Conservation (phyloP, 1,284 basidiomycete genomes). For the Apiotrichum akiyoshidainum region DNA sequence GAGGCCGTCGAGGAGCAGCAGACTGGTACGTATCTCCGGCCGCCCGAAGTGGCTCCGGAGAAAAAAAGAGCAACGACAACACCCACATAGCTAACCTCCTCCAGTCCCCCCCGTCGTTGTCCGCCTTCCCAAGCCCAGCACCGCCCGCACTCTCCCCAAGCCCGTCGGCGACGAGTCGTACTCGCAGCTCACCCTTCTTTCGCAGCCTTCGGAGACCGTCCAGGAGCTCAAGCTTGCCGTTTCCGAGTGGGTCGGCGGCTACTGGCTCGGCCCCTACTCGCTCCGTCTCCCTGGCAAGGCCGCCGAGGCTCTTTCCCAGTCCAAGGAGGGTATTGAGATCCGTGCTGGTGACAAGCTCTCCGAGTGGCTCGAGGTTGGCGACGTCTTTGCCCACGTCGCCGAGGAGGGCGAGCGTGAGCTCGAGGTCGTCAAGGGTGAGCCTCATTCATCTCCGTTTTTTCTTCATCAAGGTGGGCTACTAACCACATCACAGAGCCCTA, state of each 20-base stretch:
- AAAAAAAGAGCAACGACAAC: neutral
- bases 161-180: slow-evolving; percentile 26
- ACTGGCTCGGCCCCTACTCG: slow-evolving; percentile 53
- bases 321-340: slow-evolving; percentile 45
- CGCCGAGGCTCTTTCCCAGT: slow-evolving; percentile 28
- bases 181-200: slow-evolving; percentile 38
- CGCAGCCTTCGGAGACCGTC: slow-evolving; percentile 47
- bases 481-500: slow-evolving; percentile 48
- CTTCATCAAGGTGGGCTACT: neutral
- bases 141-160: slow-evolving; percentile 45
- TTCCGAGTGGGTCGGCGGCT: slow-evolving; percentile 50
- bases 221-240: slow-evolving; percentile 51
- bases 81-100: neutral
- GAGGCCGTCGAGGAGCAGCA: slow-evolving; percentile 13
- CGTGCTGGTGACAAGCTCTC: slow-evolving; percentile 48
- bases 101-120: slow-evolving; percentile 41
- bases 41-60: too few species aligned
- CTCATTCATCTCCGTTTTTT: neutral
- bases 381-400: slow-evolving; percentile 46
- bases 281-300: slow-evolving; percentile 37
- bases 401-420: slow-evolving; percentile 40
- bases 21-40: slow-evolving; percentile 4
- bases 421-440: slow-evolving; percentile 48
- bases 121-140: slow-evolving; percentile 42
- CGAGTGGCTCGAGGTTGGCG: slow-evolving; percentile 51